Conservation (phyloP, 169 alveolate genomes). For the Plasmodium falciparum region DNA sequence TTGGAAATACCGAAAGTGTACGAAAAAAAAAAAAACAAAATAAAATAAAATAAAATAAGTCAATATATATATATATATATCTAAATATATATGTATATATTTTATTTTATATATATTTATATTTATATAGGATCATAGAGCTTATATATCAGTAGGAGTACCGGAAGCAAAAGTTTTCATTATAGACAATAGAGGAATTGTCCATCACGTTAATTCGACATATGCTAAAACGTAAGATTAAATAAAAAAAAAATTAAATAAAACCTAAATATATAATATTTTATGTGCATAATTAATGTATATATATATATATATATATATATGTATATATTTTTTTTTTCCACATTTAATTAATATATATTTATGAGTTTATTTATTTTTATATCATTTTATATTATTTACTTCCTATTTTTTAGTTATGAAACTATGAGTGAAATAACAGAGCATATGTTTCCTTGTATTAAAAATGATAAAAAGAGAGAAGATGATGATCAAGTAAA, state of each 20-base stretch:
- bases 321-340: background rate
- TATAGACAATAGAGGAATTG: conserved; percentile 91
- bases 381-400: background rate
- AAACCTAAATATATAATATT: background rate
- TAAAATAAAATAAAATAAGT: background rate
- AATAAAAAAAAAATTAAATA: background rate
- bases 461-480: conserved; percentile 60
- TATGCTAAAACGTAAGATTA: conserved; percentile 88
- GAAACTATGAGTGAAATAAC: conserved; percentile 84
- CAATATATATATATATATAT: conserved; percentile 10
- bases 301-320: background rate
- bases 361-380: background rate
- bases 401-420: conserved; percentile 54
- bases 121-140: conserved; percentile 88
- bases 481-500: conserved; percentile 77
- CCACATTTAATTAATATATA: no score
- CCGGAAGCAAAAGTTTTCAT: conserved; percentile 94
- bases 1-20: conserved; percentile 97
- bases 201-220: conserved; percentile 89
- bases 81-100: background rate
- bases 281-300: background rate
- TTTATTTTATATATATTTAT: background rate
- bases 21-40: background rate
- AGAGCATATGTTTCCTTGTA: conserved; percentile 83
- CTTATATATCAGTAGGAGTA: conserved; percentile 93